Base-by-base conservation (phyloP, 768 basidiomycete genomes). In the Solioccasus polychromus region DNA sequence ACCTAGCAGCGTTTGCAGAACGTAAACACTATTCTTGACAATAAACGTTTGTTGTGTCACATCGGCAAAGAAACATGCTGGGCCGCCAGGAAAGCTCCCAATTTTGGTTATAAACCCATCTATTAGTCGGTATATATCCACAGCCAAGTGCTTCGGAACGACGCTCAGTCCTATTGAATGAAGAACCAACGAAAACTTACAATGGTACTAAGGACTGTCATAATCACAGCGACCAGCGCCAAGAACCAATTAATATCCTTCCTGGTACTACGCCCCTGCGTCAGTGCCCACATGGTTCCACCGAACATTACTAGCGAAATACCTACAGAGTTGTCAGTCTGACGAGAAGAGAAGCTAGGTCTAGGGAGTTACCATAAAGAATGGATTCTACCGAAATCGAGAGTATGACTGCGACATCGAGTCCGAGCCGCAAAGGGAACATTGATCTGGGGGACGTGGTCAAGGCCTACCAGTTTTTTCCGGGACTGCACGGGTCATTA, bases 11-110 rank as follows among this genome's bases (percentile, higher is more conserved):
- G 55, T 60, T 37, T 63, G 62, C n/a, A 63, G n/a, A 30, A 46
- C 32, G 11, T 61, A 67, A 11, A 62, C 46, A 1, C 35, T 45
- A 26, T 42, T 62, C 42, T 68, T 68, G 45, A 63, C 54, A 19
- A 69, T 39, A 39, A 65, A 67, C 1, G 66, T 62, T 17, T 29
- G 48, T 20, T 68, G 54, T 34, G 54, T 56, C 5, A 48, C 41
- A 39, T 63, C 57, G 3, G 55, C 57, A 48, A 69, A 67, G 45
- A 60, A 69, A 3, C 41, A 56, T 8, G 42, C 8, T 3, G 68
- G 60, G 8, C 65, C 66, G 0, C 60, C 60, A 5, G 59, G 57
- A 19, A 47, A 47, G 8, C 20, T 53, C 20, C 46, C 42, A 8
- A 60, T 50, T 37, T 56, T 32, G 26, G 18, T 34, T 20, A 63